Percentiles rank a stretch among this genome's conserved stretches.
These are phyloP conservation scores for cucumber (Cucumis sativus) DNA, from an alignment of 306 rosid species.

Conservation along the genomic window Cucumber_9930_V3 NC_026660.2:28149001-28149500, in stretches of 20 bases:
- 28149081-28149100: no score
- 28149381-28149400: background rate
- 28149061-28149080: no score
- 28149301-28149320: constrained; percentile 82
- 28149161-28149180: background rate
- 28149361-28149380: constrained; percentile 12
- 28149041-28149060: background rate
- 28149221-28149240: background rate
- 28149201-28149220: background rate
- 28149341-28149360: constrained; percentile 81
- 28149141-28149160: no score
- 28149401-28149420: background rate
- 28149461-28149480: constrained; percentile 71
- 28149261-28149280: constrained; percentile 77
- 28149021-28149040: constrained; percentile 58
- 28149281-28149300: constrained; percentile 79
- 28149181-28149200: background rate
- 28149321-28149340: constrained; percentile 82
- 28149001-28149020: constrained; percentile 87
- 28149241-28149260: constrained; percentile 8
- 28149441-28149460: constrained; percentile 86
- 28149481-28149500: constrained; percentile 83
- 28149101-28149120: no score
- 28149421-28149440: background rate
- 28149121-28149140: no score